Base-by-base conservation (phyloP, 805 yeast genomes). In the Saccharomycopsis fermentans region DNA sequence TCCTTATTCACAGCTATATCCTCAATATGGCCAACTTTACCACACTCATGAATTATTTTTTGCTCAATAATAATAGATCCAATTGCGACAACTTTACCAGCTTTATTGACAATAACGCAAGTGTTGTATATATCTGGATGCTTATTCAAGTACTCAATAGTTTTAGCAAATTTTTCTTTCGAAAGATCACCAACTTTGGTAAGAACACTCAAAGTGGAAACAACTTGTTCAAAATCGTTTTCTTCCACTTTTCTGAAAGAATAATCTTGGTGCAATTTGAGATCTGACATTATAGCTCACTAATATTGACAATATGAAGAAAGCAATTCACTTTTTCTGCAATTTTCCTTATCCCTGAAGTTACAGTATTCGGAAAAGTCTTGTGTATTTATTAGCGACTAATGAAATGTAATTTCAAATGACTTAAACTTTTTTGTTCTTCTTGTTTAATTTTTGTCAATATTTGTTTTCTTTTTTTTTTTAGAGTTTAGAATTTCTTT, bases 11-110 rank as follows among this genome's bases (percentile, higher is more conserved):
- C 96, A 0, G 97, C 86, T 61, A 92, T 92, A 69, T 92, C 99
- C 68, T 92, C 99, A 63, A 92, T 86, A 72, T 92, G 98, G 1
- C 98, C 98, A 4, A 89, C 95, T 56, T 78, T 71, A 0, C 96
- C 95, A 69, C 94, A 83, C 43, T 74, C 81, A 71, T 92, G 99
- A 62, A 94, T 90, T 62, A 86, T 72, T 70, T 92, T 92, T 55
- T 78, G 78, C 70, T 92, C 99, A 6, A 94, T 74, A 11, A 94
- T 66, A 14, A 92, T 72, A 69, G 86, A 83, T 0, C 98, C 98
- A 0, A 90, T 82, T 3, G 95, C 97, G 0, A 88, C 96, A 11
- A 90, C 81, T 4, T 65, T 65, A 8, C 78, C 81, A 3, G 56
- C 60, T 0, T 67, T 68, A 64, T 84, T 78, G 11, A 81, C 72